These are phyloP conservation scores for Pisolithus thermaeus DNA, from an alignment of 1,284 basidiomycete species.

Conservation along the genomic window DNA sequence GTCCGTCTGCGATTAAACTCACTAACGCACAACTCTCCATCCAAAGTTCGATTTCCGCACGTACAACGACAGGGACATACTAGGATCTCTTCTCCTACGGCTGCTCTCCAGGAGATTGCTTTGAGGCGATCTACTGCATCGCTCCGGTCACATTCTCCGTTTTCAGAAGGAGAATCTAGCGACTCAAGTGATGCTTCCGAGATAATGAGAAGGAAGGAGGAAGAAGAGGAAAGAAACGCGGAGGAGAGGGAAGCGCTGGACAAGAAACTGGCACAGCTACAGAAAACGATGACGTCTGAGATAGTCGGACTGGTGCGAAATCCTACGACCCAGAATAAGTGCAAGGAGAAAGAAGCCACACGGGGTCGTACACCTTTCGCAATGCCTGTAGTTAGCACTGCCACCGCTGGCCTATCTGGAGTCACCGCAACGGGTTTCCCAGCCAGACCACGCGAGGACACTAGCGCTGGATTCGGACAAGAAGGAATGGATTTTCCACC, in stretches of 20 bases:
- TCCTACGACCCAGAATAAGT: conserved; percentile 18
- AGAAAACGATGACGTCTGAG: conserved; percentile 67
- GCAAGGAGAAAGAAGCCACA: conserved; percentile 21
- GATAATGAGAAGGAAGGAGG: conserved; percentile 51
- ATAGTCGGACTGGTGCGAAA: conserved; percentile 63
- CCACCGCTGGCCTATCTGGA: conserved; percentile 32
- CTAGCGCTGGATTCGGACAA: conserved; percentile 30
- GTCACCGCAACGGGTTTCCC: conserved; percentile 8
- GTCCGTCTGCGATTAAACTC: conserved; percentile 68
- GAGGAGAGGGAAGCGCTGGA: conserved; percentile 65
- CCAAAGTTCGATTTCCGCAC: conserved; percentile 16
- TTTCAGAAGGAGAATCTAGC: conserved; percentile 35
- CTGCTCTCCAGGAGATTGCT: conserved; percentile 51
- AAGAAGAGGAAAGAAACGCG: conserved; percentile 56
- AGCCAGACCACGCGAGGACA: conserved; percentile 13
- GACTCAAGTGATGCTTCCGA: conserved; percentile 52
- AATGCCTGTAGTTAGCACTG: conserved; percentile 18
- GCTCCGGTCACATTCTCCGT: conserved; percentile 39
- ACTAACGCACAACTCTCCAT: conserved; percentile 39
- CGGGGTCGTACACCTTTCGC: conserved; percentile 38
- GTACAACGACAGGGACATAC: conserved; percentile 21
- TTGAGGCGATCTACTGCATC: conserved; percentile 17
- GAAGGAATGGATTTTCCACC: conserved; percentile 18
- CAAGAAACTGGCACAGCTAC: conserved; percentile 58
- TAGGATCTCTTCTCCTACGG: conserved; percentile 57